Conservation (phyloP, 2,329 filamentous ascomycete genomes). For the Teratosphaeriaceae sp. region DNA sequence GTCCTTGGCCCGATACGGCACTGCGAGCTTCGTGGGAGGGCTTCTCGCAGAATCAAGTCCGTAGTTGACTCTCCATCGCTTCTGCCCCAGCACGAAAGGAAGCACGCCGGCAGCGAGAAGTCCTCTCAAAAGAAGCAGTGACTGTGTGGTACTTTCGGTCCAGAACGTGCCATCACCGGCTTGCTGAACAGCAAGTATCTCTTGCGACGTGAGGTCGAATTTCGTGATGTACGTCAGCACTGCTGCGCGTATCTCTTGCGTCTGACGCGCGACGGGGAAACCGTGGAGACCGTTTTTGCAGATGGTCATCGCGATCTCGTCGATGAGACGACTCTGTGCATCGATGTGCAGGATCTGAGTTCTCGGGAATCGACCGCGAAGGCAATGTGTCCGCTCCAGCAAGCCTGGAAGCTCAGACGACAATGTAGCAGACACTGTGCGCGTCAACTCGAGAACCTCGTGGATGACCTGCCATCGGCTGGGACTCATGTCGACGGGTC, state of each 20-base stretch:
- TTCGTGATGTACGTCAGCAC: constrained; percentile 14
- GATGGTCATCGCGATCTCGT: constrained; percentile 27
- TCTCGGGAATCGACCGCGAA: constrained; percentile 43
- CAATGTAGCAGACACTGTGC: too few species aligned
- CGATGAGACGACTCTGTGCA: constrained; percentile 27
- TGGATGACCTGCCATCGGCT: constrained; percentile 35
- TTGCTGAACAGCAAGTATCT: constrained; percentile 10
- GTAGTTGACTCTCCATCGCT: constrained; percentile 61
- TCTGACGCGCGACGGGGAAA: constrained; percentile 13
- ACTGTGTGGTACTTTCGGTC: constrained; percentile 16
- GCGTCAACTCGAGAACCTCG: constrained; percentile 29
- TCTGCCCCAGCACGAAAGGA: constrained; percentile 51
- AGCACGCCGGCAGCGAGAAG: constrained; percentile 56
- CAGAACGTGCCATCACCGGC: constrained; percentile 9
- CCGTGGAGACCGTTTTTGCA: constrained; percentile 22
- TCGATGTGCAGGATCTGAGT: constrained; percentile 48
- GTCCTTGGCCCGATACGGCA: constrained; percentile 62
- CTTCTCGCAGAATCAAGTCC: constrained; percentile 40
- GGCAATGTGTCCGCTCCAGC: constrained; percentile 9
- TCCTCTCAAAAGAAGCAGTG: constrained; percentile 55
- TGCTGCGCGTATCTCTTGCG: constrained; percentile 8
- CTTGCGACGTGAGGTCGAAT: constrained; percentile 4
- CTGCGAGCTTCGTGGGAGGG: constrained; percentile 48
- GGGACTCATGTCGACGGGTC: constrained; percentile 34
- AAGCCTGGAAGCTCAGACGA: constrained; percentile 10